Conservation (phyloP, 2,329 filamentous ascomycete genomes). For the Colletotrichum paranaense region DNA sequence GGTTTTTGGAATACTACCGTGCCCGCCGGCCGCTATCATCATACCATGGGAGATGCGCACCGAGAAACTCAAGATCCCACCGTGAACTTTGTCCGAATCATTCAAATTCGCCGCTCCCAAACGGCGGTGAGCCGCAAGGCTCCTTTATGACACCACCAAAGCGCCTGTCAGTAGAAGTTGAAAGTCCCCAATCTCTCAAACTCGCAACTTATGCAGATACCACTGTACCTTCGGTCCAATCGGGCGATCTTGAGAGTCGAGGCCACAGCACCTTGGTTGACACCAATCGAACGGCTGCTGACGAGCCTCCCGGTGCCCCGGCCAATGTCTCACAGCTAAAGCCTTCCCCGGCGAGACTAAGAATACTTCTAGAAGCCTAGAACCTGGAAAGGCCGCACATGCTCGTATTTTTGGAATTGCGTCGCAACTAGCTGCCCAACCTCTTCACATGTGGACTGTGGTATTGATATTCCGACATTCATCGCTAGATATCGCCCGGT, state of each 20-base stretch:
- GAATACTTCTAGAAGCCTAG: conserved; percentile 16
- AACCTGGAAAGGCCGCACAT: not conserved
- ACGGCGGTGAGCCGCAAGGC: conserved; percentile 29
- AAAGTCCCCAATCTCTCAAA: not conserved
- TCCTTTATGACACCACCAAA: not conserved
- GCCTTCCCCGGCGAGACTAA: not conserved
- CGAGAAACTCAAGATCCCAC: not conserved
- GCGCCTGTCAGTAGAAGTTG: not conserved
- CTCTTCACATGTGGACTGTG: not conserved
- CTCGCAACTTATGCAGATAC: not conserved
- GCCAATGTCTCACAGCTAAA: not conserved
- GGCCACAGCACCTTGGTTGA: not conserved
- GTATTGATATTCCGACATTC: not conserved
- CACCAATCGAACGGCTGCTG: not conserved
- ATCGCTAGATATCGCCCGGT: not conserved
- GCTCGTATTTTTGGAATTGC: not conserved
- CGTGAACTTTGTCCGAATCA: not conserved
- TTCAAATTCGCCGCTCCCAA: not conserved
- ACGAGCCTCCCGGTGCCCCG: not conserved
- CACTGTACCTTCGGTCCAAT: conserved; percentile 1
- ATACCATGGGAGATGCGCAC: not conserved
- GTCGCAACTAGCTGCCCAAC: not conserved
- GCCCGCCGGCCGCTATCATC: not conserved
- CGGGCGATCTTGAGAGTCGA: not conserved
- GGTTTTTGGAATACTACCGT: not conserved